A percentile compares a stretch with the other conserved stretches of the same genome.
Evolutionary conservation across 805 yeast genomes (phyloP).

Genomic region (Nakazawaea siamensis): DNA sequence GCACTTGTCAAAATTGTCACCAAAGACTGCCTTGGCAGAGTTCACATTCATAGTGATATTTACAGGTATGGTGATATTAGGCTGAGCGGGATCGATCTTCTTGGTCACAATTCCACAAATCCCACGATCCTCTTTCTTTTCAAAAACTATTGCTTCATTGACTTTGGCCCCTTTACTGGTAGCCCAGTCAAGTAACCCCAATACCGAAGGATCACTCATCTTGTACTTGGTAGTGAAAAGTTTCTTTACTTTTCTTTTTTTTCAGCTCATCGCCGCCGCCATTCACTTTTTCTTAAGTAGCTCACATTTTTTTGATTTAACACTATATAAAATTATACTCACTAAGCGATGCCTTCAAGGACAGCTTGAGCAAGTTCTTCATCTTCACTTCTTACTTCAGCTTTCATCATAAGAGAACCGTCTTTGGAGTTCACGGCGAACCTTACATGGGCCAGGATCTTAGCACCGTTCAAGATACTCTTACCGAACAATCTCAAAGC

Average conservation of each 20-base stretch:
- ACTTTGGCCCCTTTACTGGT: constrained; percentile 27
- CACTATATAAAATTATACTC: too few relatives aligned
- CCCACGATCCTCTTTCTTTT: constrained; percentile 24
- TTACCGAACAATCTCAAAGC: constrained; percentile 78
- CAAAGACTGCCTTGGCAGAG: constrained; percentile 7
- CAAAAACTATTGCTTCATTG: constrained; percentile 26
- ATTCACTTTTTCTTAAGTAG: too few relatives aligned
- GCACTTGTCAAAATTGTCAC: not conserved
- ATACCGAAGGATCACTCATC: constrained; percentile 1
- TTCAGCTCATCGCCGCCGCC: not conserved
- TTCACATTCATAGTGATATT: constrained; percentile 3
- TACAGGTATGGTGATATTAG: constrained; percentile 8
- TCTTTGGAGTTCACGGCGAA: constrained; percentile 41
- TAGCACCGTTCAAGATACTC: constrained; percentile 49
- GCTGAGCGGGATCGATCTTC: constrained; percentile 8
- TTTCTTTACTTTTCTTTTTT: too few relatives aligned
- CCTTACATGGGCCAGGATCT: constrained; percentile 41
- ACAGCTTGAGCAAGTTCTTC: constrained; percentile 41
- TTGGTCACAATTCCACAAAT: constrained; percentile 19
- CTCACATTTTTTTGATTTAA: too few relatives aligned
- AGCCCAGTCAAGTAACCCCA: constrained; percentile 23
- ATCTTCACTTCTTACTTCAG: constrained; percentile 50
- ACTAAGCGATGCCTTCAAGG: constrained; percentile 38
- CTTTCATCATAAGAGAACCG: constrained; percentile 40
- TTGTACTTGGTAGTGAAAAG: too few relatives aligned